Evolutionary conservation across 805 yeast species (phyloP).

Genomic region (Candida morakotiae): DNA sequence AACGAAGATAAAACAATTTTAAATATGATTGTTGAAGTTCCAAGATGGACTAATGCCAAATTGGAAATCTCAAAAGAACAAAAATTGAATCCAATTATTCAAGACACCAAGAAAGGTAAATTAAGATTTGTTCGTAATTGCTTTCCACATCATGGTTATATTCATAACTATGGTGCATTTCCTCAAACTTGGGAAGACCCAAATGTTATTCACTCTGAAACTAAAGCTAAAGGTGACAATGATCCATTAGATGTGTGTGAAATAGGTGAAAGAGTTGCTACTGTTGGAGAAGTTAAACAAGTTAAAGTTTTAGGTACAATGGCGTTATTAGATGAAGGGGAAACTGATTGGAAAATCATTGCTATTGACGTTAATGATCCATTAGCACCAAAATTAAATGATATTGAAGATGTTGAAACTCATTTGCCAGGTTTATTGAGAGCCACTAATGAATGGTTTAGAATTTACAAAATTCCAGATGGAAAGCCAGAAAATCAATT

Average conservation of each 20-base stretch:
- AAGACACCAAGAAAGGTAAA: constrained; percentile 96
- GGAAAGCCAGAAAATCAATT: constrained; percentile 75
- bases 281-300: constrained; percentile 51
- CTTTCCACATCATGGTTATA: constrained; percentile 98
- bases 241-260: constrained; percentile 81
- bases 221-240: constrained; percentile 75
- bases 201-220: constrained; percentile 57
- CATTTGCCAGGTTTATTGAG: constrained; percentile 69
- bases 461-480: constrained; percentile 77
- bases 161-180: constrained; percentile 97
- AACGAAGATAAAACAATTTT: constrained; percentile 82
- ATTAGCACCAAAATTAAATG: constrained; percentile 54
- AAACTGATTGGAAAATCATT: constrained; percentile 91
- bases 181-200: constrained; percentile 90
- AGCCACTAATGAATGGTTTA: constrained; percentile 74
- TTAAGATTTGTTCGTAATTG: constrained; percentile 94
- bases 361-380: constrained; percentile 68
- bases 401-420: constrained; percentile 62
- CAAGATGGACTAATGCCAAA: constrained; percentile 98
- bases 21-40: constrained; percentile 90
- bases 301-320: constrained; percentile 72
- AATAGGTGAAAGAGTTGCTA: constrained; percentile 44
- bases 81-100: constrained; percentile 87
- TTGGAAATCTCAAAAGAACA: constrained; percentile 87
- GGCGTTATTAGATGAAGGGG: constrained; percentile 88